Evolutionary conservation across 352 stramenopile species (phyloP).

Genomic region (Pythium diclinum): DNA sequence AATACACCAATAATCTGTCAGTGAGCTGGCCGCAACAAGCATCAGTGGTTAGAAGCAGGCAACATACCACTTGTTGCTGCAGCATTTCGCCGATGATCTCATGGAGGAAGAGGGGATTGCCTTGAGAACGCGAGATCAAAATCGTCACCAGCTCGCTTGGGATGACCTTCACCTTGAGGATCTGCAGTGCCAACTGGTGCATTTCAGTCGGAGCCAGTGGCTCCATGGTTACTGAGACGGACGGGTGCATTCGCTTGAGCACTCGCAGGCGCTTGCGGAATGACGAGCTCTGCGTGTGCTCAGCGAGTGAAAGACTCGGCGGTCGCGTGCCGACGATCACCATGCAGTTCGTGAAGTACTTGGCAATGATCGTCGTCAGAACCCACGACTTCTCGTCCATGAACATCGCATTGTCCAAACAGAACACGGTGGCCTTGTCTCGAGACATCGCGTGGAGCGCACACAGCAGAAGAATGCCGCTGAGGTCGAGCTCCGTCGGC

Average conservation of each 20-base stretch:
- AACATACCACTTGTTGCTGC: conserved; percentile 63
- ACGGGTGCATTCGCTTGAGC: conserved; percentile 63
- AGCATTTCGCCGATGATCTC: conserved; percentile 85
- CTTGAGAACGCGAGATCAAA: conserved; percentile 70
- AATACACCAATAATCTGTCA: background rate
- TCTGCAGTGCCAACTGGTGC: conserved; percentile 58
- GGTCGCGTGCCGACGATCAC: conserved; percentile 68
- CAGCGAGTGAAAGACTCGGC: conserved; percentile 55
- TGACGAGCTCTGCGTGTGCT: conserved; percentile 73
- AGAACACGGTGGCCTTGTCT: conserved; percentile 64
- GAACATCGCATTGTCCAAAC: conserved; percentile 83
- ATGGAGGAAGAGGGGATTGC: conserved; percentile 79
- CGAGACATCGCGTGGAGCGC: conserved; percentile 76
- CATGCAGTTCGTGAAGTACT: conserved; percentile 87
- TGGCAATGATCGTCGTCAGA: conserved; percentile 72
- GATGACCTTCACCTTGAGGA: conserved; percentile 58
- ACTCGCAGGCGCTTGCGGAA: conserved; percentile 75
- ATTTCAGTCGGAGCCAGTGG: conserved; percentile 54
- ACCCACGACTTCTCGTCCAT: conserved; percentile 87
- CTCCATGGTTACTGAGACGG: conserved; percentile 45
- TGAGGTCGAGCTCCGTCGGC: conserved; percentile 61
- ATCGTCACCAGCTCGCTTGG: conserved; percentile 60
- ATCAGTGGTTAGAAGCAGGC: background rate
- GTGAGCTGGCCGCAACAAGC: background rate
- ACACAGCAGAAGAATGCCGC: conserved; percentile 74